These are phyloP conservation scores for Vigna mungo DNA, from an alignment of 306 rosid genomes.

Conservation along the genomic window DNA sequence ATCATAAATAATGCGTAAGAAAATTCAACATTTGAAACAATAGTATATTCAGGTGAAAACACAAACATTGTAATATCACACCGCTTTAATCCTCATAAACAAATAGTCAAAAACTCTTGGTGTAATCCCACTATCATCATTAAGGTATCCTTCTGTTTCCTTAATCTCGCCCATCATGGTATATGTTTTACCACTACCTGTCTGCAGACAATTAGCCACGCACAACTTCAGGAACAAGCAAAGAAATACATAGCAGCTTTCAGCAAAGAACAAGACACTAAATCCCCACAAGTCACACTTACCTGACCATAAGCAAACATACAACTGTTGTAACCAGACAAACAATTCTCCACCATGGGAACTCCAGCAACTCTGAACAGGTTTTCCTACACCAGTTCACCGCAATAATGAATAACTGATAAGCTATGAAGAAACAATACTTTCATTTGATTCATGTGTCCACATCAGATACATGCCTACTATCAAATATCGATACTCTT, in stretches of 20 bases:
- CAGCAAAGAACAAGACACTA: constrained; percentile 6
- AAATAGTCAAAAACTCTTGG: constrained; percentile 89
- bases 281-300: constrained; percentile 7
- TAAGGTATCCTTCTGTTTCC: constrained; percentile 68
- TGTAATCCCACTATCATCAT: constrained; percentile 82
- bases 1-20: constrained; percentile 27
- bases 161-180: constrained; percentile 97
- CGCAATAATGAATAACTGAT: not conserved
- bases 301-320: constrained; percentile 99
- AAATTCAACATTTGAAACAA: constrained; percentile 37
- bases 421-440: not conserved
- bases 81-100: constrained; percentile 73
- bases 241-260: constrained; percentile 27
- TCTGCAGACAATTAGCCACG: constrained; percentile 61
- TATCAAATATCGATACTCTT: not conserved
- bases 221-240: constrained; percentile 38
- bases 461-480: not conserved
- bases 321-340: constrained; percentile 97
- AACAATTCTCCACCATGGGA: constrained; percentile 97
- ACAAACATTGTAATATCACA: constrained; percentile 40
- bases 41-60: constrained; percentile 34
- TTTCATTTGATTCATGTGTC: not conserved
- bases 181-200: constrained; percentile 97
- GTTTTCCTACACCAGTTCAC: constrained; percentile 67
- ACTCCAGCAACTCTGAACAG: constrained; percentile 87